These are phyloP conservation scores for Avena sativa DNA, from an alignment of 176 grass and related monocot species.

Conservation along the genomic window DNA sequence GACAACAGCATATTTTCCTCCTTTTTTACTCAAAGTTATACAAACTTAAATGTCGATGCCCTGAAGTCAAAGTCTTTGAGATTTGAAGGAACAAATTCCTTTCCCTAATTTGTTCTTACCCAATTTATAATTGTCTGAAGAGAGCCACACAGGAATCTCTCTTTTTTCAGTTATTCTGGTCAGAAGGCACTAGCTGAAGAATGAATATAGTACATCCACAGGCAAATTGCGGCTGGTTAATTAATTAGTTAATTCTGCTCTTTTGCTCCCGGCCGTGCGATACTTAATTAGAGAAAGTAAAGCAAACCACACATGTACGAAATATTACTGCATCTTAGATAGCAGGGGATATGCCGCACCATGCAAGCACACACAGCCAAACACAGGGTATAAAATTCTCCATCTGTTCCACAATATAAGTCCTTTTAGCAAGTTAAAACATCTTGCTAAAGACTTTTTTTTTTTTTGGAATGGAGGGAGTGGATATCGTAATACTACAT, in stretches of 20 bases:
- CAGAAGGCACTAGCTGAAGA: not conserved
- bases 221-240: not conserved
- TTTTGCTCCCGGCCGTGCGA: not conserved
- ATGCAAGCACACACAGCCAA: not conserved
- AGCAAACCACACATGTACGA: not conserved
- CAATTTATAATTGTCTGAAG: not conserved
- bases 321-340: not conserved
- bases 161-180: conserved; percentile 14
- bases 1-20: not conserved
- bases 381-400: not conserved
- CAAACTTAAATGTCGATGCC: not conserved
- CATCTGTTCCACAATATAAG: no score
- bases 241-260: not conserved
- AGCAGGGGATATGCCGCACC: not conserved
- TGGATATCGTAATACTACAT: not conserved
- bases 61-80: not conserved
- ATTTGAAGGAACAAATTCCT: not conserved
- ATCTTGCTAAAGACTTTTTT: no score
- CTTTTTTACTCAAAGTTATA: not conserved
- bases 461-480: no score
- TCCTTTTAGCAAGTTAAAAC: no score
- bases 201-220: not conserved
- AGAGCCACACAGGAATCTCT: not conserved
- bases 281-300: not conserved
- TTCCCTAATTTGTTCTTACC: not conserved